Evolutionary conservation across 805 yeast species (phyloP).

Genomic region (Starmerella cellae): DNA sequence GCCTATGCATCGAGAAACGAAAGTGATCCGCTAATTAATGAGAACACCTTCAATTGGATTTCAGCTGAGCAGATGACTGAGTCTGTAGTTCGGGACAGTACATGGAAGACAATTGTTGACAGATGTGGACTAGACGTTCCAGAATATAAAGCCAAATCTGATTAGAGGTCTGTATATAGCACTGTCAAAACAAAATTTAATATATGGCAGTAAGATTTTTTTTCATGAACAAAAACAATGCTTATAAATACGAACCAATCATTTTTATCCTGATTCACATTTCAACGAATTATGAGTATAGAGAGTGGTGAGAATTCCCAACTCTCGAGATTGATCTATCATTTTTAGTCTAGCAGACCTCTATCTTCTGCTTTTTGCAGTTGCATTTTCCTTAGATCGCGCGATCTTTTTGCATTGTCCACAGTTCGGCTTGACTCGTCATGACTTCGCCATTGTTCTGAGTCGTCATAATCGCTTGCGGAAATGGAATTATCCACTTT

Average conservation of each 20-base stretch:
- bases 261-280: no score
- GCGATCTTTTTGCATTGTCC: constrained; percentile 7
- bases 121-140: constrained; percentile 14
- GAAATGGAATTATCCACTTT: constrained; percentile 8
- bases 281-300: no score
- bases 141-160: no score
- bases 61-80: constrained; percentile 15
- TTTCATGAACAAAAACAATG: no score
- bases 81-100: constrained; percentile 17
- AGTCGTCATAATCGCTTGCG: constrained; percentile 2
- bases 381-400: constrained; percentile 14
- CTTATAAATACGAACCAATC: no score
- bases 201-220: no score
- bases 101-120: constrained; percentile 8
- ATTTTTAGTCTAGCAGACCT: not conserved
- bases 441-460: not conserved
- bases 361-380: constrained; percentile 14
- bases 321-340: no score
- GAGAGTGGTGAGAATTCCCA: no score
- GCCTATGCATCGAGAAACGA: constrained; percentile 22
- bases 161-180: no score
- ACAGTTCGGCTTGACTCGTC: not conserved
- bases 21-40: constrained; percentile 1
- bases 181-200: no score
- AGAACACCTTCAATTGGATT: constrained; percentile 14